Percentiles rank a stretch among this genome's conserved stretches.
Evolutionary conservation across 441 rosid genomes (phyloP).

Genomic region (Theobroma grandiflorum): DNA sequence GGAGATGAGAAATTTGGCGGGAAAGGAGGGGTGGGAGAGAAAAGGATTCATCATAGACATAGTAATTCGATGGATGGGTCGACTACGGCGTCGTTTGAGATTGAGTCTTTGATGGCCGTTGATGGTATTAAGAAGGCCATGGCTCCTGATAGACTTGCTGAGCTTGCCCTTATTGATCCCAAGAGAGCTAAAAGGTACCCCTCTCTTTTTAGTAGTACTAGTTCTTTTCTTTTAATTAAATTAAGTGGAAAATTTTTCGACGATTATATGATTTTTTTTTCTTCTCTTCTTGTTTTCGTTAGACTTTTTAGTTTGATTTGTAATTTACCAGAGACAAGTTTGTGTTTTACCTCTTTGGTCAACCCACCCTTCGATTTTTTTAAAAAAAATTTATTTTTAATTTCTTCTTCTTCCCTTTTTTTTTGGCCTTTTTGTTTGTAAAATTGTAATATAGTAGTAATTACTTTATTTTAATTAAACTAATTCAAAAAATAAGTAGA

Average conservation of each 20-base stretch:
- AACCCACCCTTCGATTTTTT: neutral
- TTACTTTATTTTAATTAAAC: neutral
- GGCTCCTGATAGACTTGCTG: conserved; percentile 86
- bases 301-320: neutral
- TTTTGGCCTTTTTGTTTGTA: neutral
- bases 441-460: neutral
- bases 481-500: neutral
- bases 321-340: neutral
- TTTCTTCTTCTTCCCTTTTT: neutral
- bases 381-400: neutral
- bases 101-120: conserved; percentile 52
- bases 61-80: conserved; percentile 93
- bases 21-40: conserved; percentile 43
- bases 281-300: neutral
- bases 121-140: conserved; percentile 83
- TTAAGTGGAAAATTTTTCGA: neutral
- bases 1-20: conserved; percentile 31
- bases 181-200: conserved; percentile 91
- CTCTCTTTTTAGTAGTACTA: neutral
- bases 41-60: conserved; percentile 65
- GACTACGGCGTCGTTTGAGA: conserved; percentile 43
- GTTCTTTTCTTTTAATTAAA: neutral
- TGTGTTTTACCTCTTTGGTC: neutral
- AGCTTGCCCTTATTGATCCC: conserved; percentile 91
- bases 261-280: neutral